These are phyloP conservation scores for Syzygium malaccense DNA, from an alignment of 441 rosid species.

Conservation along the genomic window DNA sequence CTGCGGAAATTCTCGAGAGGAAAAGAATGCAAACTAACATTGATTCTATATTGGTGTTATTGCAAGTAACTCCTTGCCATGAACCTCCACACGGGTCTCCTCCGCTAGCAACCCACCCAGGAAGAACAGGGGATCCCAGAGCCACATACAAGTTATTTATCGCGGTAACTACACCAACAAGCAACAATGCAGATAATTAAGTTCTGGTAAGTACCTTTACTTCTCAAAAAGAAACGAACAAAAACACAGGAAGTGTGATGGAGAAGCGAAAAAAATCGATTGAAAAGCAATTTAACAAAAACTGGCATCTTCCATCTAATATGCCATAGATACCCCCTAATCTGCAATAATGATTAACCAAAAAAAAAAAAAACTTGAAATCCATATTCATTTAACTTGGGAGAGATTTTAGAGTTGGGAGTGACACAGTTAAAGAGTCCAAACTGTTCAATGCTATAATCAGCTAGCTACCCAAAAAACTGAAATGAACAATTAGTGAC, in stretches of 20 bases:
- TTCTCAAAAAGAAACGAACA: background rate
- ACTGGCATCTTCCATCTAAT: background rate
- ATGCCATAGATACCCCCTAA: background rate
- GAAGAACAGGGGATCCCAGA: conserved; percentile 66
- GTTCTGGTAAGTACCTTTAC: background rate
- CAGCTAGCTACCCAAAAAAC: background rate
- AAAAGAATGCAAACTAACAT: conserved; percentile 36
- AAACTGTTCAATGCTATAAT: background rate
- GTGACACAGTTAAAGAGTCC: background rate
- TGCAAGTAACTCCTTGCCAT: conserved; percentile 92
- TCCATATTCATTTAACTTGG: background rate
- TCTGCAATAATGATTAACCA: background rate
- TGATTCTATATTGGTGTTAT: conserved; percentile 47
- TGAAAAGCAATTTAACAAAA: background rate
- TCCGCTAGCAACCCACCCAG: conserved; percentile 84
- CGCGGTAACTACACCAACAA: conserved; percentile 69
- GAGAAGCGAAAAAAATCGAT: background rate
- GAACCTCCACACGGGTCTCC: conserved; percentile 96
- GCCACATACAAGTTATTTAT: conserved; percentile 67
- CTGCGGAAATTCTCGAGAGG: background rate
- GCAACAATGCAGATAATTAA: conserved; percentile 39
- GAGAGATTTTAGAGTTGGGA: too few relatives aligned
- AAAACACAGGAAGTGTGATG: background rate
- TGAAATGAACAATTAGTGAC: background rate
- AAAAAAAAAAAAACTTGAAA: background rate